A percentile compares a stretch with the other conserved stretches of the same genome.
Evolutionary conservation across 768 basidiomycete genomes (phyloP).

Genomic region (Suillus lakei): DNA sequence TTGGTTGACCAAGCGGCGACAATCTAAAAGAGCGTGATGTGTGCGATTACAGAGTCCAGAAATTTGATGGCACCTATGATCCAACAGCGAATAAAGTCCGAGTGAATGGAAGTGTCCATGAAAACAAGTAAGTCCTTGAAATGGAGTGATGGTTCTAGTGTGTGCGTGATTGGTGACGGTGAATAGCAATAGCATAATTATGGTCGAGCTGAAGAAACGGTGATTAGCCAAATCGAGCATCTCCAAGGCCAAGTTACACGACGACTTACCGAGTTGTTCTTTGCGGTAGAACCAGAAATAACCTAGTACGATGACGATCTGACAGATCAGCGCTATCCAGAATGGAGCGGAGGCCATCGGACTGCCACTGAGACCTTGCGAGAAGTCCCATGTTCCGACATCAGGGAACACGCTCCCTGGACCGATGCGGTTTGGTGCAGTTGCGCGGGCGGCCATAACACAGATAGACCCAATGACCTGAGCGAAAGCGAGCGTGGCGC

Average conservation of each 20-base stretch:
- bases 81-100: neutral
- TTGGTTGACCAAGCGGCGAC: neutral
- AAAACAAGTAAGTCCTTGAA: constrained; percentile 4
- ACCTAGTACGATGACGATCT: constrained; percentile 84
- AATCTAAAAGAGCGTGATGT: neutral
- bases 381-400: constrained; percentile 89
- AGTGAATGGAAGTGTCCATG: constrained; percentile 2
- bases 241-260: neutral
- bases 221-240: neutral
- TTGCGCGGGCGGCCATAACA: constrained; percentile 92
- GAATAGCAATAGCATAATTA: constrained; percentile 14
- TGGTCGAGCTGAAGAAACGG: constrained; percentile 27
- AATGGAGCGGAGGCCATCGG: constrained; percentile 85
- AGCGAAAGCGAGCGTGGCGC: constrained; percentile 88
- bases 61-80: neutral
- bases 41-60: neutral
- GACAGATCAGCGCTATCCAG: constrained; percentile 84
- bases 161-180: neutral
- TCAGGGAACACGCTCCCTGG: constrained; percentile 93
- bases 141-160: constrained; percentile 5
- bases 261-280: constrained; percentile 79
- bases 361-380: constrained; percentile 71
- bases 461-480: constrained; percentile 89
- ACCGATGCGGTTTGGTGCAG: constrained; percentile 88
- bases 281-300: constrained; percentile 99